phyloP scores from a whole-genome alignment of 2,329 filamentous ascomycete genomes.

The Orbilia brochopaga region DNA sequence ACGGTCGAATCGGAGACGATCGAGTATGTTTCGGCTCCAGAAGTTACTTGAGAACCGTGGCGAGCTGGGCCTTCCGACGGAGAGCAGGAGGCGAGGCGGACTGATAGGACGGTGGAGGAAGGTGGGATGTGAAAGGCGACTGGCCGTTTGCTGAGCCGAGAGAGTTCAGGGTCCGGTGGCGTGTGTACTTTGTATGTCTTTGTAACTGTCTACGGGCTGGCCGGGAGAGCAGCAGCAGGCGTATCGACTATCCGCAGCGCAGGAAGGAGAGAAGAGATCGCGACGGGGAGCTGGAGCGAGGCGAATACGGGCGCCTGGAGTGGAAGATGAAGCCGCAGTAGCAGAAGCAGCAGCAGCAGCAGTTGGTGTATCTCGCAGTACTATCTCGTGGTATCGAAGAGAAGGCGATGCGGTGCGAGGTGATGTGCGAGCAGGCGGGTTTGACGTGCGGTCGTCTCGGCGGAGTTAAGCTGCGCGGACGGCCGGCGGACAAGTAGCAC shows the following conservation, averaged over 20 bases:
- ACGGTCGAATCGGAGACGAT: not conserved
- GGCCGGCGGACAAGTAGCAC: no score
- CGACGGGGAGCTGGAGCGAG: not conserved
- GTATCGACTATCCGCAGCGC: not conserved
- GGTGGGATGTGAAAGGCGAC: not conserved
- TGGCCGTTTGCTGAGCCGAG: not conserved
- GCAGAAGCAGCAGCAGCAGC: no score
- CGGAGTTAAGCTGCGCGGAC: not conserved
- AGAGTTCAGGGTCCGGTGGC: not conserved
- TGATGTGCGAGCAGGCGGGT: not conserved
- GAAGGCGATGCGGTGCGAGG: constrained; percentile 5
- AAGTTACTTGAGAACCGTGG: not conserved
- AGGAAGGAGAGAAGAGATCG: constrained; percentile 2
- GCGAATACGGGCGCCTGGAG: no score
- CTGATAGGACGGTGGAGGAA: not conserved
- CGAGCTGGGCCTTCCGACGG: not conserved
- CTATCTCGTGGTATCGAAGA: no score
- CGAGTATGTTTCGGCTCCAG: not conserved
- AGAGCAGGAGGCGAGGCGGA: not conserved
- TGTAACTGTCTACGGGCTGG: no score
- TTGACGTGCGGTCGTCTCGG: constrained; percentile 8
- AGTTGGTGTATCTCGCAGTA: no score
- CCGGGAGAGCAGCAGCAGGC: not conserved
- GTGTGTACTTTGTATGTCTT: no score
- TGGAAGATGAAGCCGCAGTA: no score